Evolutionary conservation across 169 alveolate species (phyloP).

Genomic region (Neospora caninum): DNA sequence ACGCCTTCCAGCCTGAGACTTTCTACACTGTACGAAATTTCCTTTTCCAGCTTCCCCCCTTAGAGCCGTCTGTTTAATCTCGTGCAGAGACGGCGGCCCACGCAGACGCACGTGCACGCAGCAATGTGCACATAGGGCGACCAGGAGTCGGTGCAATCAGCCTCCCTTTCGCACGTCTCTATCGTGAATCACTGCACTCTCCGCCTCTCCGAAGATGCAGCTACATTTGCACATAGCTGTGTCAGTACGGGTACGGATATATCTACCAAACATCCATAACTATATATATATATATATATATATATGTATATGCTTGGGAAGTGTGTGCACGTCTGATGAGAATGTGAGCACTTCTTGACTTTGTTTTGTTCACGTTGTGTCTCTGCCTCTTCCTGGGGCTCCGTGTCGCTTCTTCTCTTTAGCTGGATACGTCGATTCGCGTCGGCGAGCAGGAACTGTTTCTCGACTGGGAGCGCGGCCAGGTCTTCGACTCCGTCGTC

Average conservation of each 20-base stretch:
- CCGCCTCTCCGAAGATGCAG: no score
- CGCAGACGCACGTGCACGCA: no score
- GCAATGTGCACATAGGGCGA: no score
- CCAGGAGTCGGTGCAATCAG: no score
- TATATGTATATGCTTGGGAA: no score
- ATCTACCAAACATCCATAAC: no score
- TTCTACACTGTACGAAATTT: slow-evolving; percentile 80
- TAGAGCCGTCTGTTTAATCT: not conserved
- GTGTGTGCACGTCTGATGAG: not conserved
- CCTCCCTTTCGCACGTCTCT: no score
- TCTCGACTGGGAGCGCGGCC: slow-evolving; percentile 73
- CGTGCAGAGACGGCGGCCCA: no score
- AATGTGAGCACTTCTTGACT: not conserved
- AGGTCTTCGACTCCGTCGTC: slow-evolving; percentile 69
- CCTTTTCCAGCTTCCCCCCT: not conserved
- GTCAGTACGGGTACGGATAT: no score
- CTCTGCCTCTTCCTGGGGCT: not conserved
- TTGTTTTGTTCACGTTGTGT: not conserved
- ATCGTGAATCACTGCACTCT: no score
- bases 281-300: no score
- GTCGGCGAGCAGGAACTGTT: slow-evolving; percentile 67
- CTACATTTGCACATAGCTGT: no score
- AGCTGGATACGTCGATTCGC: slow-evolving; percentile 42
- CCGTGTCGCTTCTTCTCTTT: not conserved
- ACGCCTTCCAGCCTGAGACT: slow-evolving; percentile 89